Evolutionary conservation across 441 rosid genomes (phyloP).

Genomic region (Rhodomyrtus psidioides): DNA sequence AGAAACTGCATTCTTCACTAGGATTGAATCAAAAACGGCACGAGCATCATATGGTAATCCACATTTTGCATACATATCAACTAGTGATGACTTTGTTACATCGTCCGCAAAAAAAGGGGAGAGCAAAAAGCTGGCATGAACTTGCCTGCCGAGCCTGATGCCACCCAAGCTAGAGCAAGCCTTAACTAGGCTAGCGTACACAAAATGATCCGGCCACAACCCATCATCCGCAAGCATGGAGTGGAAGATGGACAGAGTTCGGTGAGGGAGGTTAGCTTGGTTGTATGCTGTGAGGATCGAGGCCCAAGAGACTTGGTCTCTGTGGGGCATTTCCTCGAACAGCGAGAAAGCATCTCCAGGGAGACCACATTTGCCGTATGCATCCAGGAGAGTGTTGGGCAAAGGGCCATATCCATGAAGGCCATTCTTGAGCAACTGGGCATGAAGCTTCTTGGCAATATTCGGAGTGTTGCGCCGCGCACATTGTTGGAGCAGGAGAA

Average conservation of each 20-base stretch:
- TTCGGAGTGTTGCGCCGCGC: conserved; percentile 23
- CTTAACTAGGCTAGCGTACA: conserved; percentile 53
- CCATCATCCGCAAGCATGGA: conserved; percentile 17
- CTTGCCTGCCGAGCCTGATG: conserved; percentile 50
- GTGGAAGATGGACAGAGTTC: conserved; percentile 39
- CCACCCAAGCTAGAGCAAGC: conserved; percentile 56
- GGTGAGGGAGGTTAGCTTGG: conserved; percentile 36
- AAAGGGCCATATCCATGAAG: conserved; percentile 21
- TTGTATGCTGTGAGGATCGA: conserved; percentile 67
- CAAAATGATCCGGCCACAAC: conserved; percentile 63
- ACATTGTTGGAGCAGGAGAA: conserved; percentile 42
- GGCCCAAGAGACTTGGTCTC: conserved; percentile 69
- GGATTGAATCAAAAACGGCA: conserved; percentile 43
- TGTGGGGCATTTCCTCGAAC: conserved; percentile 59
- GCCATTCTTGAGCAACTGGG: conserved; percentile 46
- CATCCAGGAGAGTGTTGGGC: conserved; percentile 43
- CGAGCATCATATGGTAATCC: conserved; percentile 35
- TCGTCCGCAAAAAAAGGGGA: conserved; percentile 41
- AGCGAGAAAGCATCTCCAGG: conserved; percentile 30
- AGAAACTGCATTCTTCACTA: conserved; percentile 37
- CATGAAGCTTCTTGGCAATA: conserved; percentile 39
- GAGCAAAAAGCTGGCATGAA: conserved; percentile 41
- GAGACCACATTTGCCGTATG: conserved; percentile 46
- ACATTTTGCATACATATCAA: conserved; percentile 78
- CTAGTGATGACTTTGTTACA: conserved; percentile 72